phyloP scores from a whole-genome alignment of 768 basidiomycete genomes.

The Rhizopogon sp. region DNA sequence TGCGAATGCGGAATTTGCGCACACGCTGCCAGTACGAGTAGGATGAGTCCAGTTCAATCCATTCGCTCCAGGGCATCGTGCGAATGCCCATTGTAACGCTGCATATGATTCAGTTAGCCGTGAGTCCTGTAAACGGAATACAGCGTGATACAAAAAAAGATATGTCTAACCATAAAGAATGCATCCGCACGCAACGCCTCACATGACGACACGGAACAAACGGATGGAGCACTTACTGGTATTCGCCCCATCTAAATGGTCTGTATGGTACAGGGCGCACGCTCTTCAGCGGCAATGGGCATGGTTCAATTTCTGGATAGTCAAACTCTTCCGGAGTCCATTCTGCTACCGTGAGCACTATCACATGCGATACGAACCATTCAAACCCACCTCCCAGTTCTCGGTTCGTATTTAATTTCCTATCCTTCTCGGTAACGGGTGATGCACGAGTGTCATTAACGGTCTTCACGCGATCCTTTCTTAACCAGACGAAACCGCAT shows the following conservation, averaged over 20 bases:
- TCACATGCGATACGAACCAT: not conserved
- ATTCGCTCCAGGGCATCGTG: conserved; percentile 62
- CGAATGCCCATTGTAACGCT: conserved; percentile 71
- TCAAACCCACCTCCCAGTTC: conserved; percentile 16
- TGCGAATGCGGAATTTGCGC: conserved; percentile 48
- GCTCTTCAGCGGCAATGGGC: conserved; percentile 31
- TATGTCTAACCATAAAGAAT: not conserved
- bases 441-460: not conserved
- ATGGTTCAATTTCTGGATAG: conserved; percentile 46
- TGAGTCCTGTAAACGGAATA: not conserved
- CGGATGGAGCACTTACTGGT: conserved; percentile 42
- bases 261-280: conserved; percentile 58
- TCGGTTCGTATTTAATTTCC: conserved; percentile 15
- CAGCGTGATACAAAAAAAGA: too few relatives aligned
- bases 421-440: not conserved
- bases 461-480: not conserved
- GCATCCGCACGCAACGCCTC: not conserved
- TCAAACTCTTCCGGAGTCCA: conserved; percentile 48
- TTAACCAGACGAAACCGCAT: conserved; percentile 8
- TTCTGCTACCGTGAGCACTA: conserved; percentile 26
- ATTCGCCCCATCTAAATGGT: conserved; percentile 58
- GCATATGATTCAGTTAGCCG: not conserved
- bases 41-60: conserved; percentile 68
- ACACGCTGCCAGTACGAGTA: conserved; percentile 54
- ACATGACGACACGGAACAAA: not conserved